Conservation (phyloP, 805 yeast species). For the Kodamaea laetipori region DNA sequence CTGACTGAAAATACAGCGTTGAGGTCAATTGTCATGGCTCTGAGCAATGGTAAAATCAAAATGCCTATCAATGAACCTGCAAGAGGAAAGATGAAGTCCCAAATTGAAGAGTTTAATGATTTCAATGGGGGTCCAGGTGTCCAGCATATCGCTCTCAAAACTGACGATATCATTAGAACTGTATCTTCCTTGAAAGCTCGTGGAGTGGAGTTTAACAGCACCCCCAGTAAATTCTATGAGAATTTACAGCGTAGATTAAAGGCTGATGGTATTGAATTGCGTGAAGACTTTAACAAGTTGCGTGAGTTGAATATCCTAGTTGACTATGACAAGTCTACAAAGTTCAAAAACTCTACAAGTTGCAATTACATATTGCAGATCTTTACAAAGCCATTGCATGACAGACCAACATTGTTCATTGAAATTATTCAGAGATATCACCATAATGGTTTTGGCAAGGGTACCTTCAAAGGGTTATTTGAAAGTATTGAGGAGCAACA, state of each 20-base stretch:
- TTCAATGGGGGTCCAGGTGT: slow-evolving; percentile 81
- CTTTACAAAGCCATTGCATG: slow-evolving; percentile 74
- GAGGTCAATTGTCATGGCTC: slow-evolving; percentile 75
- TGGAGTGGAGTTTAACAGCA: slow-evolving; percentile 70
- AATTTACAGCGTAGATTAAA: slow-evolving; percentile 49
- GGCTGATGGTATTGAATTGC: slow-evolving; percentile 44
- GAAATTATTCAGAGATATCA: slow-evolving; percentile 80
- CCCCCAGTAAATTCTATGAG: slow-evolving; percentile 59
- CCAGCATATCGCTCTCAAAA: slow-evolving; percentile 76
- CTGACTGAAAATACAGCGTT: slow-evolving; percentile 70
- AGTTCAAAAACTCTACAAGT: slow-evolving; percentile 20
- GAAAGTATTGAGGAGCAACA: slow-evolving; percentile 84
- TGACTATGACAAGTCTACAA: slow-evolving; percentile 66
- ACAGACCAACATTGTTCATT: slow-evolving; percentile 79
- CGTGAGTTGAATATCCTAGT: slow-evolving; percentile 61
- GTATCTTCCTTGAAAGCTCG: slow-evolving; percentile 55
- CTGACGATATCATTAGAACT: slow-evolving; percentile 59
- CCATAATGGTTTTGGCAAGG: slow-evolving; percentile 87
- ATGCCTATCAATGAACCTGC: slow-evolving; percentile 91
- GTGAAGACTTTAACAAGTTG: slow-evolving; percentile 55
- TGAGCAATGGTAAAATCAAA: slow-evolving; percentile 61
- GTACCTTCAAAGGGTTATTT: slow-evolving; percentile 80
- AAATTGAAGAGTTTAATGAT: slow-evolving; percentile 79
- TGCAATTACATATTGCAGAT: slow-evolving; percentile 78
- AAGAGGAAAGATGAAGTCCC: slow-evolving; percentile 62